Percentiles rank a stretch among this genome's conserved stretches.
Conservation (phyloP, 345 rosid species). For the Cardiospermum halicacabum region DNA sequence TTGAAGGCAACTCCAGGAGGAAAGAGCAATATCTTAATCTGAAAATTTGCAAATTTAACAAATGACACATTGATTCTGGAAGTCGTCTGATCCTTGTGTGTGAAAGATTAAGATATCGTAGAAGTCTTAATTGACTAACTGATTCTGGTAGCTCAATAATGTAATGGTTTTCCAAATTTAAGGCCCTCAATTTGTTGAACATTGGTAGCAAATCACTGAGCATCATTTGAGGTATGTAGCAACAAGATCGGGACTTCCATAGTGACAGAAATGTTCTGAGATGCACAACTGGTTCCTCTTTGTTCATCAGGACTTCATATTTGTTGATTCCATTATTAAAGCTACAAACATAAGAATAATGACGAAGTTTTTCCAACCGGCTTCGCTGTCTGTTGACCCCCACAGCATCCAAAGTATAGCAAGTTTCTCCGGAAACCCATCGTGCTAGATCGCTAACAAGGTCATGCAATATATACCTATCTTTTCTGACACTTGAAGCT, state of each 20-base stretch:
- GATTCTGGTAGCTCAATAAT: conserved; percentile 18
- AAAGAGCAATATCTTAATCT: conserved; percentile 22
- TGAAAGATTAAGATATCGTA: conserved; percentile 32
- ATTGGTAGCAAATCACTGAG: conserved; percentile 17
- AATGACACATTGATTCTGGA: conserved; percentile 23
- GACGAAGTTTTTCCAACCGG: conserved; percentile 22
- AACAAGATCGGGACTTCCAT: conserved; percentile 24
- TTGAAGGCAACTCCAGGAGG: conserved; percentile 32
- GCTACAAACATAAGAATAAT: conserved; percentile 29
- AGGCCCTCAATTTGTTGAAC: conserved; percentile 27
- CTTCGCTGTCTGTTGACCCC: neutral
- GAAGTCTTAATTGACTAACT: conserved; percentile 28
- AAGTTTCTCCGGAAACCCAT: conserved; percentile 30
- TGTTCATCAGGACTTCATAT: conserved; percentile 29
- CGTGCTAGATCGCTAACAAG: conserved; percentile 37
- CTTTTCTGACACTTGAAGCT: conserved; percentile 11
- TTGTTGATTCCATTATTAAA: conserved; percentile 15
- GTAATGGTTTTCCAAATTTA: conserved; percentile 27
- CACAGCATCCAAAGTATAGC: conserved; percentile 26
- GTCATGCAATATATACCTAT: conserved; percentile 33
- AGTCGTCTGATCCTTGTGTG: conserved; percentile 18
- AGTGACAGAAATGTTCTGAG: conserved; percentile 41
- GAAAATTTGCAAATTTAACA: conserved; percentile 33
- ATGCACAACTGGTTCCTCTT: conserved; percentile 23
- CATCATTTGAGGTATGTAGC: conserved; percentile 32